Base-by-base conservation (phyloP, 495 filamentous ascomycete genomes). In the Penicillium silybi region DNA sequence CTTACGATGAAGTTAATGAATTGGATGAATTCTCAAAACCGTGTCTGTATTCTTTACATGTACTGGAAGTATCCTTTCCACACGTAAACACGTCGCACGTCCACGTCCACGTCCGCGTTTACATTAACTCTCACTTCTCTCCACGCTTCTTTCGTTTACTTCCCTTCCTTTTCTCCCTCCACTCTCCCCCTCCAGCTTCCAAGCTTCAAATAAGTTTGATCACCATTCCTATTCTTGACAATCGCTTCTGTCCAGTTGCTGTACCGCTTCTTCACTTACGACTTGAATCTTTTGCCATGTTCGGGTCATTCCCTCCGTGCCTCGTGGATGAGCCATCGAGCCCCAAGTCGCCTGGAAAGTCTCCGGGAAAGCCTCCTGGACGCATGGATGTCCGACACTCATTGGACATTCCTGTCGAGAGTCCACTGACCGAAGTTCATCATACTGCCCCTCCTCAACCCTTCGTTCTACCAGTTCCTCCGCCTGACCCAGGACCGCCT, bases 1-100 rank as follows among this genome's bases (percentile, higher is more conserved):
- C 15, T 35, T 29, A 7, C 41, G 34, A 48, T 44, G 27, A 55
- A 50, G 26, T 51, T 61, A 44, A 62, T 58, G 58, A 62, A 54
- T 10, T 39, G 37, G 37, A 39, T 41, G 42, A 29, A 55, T 46
- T 47, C 22, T 39, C 37, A 29, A 5, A 15, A 15, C 3, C 34
- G n/a, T 42, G 11, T 18, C 37, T 41, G 19, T 16, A 13, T 19
- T 38, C 38, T 41, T 16, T 15, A 40, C 15, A 6, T 26, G 17
- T 2, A 23, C 22, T 23, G 22, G 22, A 23, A 23, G 6, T 6
- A 23, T 23, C 22, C 22, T 23, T 23, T 3, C 22, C 22, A 2
- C 22, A 6, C 6, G 22, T 23, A 23, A 6, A 6, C 26, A 10
- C 3, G 4, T 29, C 9, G n/a, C 9, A 29, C 26, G 26, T 29